Evolutionary conservation across 495 filamentous ascomycete genomes (phyloP).

Genomic region (Penicillium lagena): DNA sequence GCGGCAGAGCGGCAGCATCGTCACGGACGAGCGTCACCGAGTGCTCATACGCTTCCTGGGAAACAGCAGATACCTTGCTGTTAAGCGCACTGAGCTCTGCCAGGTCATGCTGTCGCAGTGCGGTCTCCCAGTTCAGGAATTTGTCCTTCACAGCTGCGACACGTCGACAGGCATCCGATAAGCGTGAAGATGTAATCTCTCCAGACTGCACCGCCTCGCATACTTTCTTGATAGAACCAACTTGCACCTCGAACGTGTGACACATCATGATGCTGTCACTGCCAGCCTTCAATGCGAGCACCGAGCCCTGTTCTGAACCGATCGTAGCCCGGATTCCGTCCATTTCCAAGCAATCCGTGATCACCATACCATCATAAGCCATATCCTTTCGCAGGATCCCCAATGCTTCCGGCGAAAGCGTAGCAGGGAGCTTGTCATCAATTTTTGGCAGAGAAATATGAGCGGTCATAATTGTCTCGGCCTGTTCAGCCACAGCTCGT

Average conservation of each 20-base stretch:
- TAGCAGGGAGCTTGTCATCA: slow-evolving; percentile 29
- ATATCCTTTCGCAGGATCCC: slow-evolving; percentile 35
- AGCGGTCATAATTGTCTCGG: slow-evolving; percentile 39
- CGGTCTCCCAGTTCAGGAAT: slow-evolving; percentile 24
- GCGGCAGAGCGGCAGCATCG: slow-evolving; percentile 21
- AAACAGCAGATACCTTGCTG: slow-evolving; percentile 12
- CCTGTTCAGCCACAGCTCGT: slow-evolving; percentile 33
- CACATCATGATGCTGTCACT: slow-evolving; percentile 46
- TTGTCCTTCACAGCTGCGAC: slow-evolving; percentile 30
- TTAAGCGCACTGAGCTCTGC: slow-evolving; percentile 17
- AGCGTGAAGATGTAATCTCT: slow-evolving; percentile 16
- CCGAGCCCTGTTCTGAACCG: slow-evolving; percentile 40
- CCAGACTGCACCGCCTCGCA: slow-evolving; percentile 34
- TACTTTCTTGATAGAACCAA: slow-evolving; percentile 35
- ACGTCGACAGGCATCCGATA: slow-evolving; percentile 31
- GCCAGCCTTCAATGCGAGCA: slow-evolving; percentile 41
- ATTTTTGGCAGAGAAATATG: slow-evolving; percentile 36
- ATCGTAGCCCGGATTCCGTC: slow-evolving; percentile 41
- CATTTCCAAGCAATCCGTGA: slow-evolving; percentile 39
- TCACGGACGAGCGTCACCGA: slow-evolving; percentile 40
- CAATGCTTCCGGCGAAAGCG: slow-evolving; percentile 28
- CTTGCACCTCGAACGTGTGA: slow-evolving; percentile 41
- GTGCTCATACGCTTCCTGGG: slow-evolving; percentile 29
- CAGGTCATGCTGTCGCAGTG: slow-evolving; percentile 9
- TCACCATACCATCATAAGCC: slow-evolving; percentile 34